Conservation (phyloP, 225 moss, liverwort and hornwort genomes). For the Asterella californica region DNA sequence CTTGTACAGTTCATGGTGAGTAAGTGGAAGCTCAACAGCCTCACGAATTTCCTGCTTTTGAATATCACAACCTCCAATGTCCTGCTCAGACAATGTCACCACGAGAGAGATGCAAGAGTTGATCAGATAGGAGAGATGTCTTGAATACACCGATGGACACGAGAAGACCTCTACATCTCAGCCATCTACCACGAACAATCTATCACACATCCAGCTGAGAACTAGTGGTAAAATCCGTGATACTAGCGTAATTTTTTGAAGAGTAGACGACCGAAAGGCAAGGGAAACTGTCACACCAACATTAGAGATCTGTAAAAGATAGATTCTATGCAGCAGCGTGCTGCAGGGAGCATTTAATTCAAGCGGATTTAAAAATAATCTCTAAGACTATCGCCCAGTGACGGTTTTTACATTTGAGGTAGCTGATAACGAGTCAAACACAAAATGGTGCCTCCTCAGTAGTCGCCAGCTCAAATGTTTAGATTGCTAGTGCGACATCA, state of each 20-base stretch:
- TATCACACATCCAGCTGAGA: no score
- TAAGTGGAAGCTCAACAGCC: constrained; percentile 95
- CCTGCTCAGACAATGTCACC: constrained; percentile 41
- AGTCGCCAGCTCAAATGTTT: no score
- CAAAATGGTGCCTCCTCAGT: no score
- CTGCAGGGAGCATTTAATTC: no score
- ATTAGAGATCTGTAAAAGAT: no score
- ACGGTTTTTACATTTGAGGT: no score
- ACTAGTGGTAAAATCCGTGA: not conserved
- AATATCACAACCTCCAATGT: constrained; percentile 95
- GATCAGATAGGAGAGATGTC: not conserved
- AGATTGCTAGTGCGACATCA: no score
- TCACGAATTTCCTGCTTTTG: constrained; percentile 98
- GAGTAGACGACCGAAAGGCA: not conserved
- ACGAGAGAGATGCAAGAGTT: not conserved
- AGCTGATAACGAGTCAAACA: no score
- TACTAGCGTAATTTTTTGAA: not conserved
- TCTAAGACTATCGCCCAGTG: no score
- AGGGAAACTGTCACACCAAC: not conserved
- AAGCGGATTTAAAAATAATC: no score
- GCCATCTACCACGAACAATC: no score
- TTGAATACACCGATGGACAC: not conserved
- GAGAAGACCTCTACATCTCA: not conserved
- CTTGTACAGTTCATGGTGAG: constrained; percentile 96
- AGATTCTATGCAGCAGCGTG: no score